These are phyloP conservation scores for Neodidymelliopsis sp. DNA, from an alignment of 2,329 filamentous ascomycete species.

Conservation along the genomic window DNA sequence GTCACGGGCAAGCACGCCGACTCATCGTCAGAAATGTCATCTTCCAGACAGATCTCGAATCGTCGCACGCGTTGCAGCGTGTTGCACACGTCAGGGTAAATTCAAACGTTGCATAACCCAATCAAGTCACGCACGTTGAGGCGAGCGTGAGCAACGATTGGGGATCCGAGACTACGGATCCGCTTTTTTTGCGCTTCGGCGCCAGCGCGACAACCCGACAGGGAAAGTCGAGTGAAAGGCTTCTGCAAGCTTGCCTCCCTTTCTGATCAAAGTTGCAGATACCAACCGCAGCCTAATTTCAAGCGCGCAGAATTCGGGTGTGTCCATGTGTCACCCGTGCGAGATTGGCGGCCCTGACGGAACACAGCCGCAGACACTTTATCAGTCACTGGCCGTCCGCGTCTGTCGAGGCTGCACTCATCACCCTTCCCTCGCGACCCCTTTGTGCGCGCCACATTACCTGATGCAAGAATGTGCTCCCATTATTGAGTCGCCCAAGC, in stretches of 20 bases:
- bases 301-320: constrained; percentile 11
- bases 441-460: constrained; percentile 23
- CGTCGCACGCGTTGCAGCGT: constrained; percentile 20
- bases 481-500: constrained; percentile 20
- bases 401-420: constrained; percentile 22
- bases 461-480: constrained; percentile 22
- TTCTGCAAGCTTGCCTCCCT: constrained; percentile 16
- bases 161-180: constrained; percentile 12
- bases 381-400: constrained; percentile 27
- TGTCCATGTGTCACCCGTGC: constrained; percentile 26
- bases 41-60: constrained; percentile 17
- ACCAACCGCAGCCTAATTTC: constrained; percentile 13
- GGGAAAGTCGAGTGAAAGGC: constrained; percentile 21
- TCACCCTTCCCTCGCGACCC: constrained; percentile 24
- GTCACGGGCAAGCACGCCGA: constrained; percentile 17
- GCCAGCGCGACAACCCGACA: constrained; percentile 15
- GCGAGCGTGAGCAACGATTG: constrained; percentile 10
- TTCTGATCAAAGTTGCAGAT: constrained; percentile 15
- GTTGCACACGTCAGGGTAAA: constrained; percentile 14
- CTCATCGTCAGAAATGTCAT: constrained; percentile 15
- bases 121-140: constrained; percentile 21
- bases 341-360: constrained; percentile 16
- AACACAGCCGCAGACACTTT: constrained; percentile 20
- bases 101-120: constrained; percentile 9
- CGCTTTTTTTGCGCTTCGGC: constrained; percentile 8